Evolutionary conservation across 2,329 filamentous ascomycete genomes (phyloP).

Genomic region (Fusarium fujikuroi): DNA sequence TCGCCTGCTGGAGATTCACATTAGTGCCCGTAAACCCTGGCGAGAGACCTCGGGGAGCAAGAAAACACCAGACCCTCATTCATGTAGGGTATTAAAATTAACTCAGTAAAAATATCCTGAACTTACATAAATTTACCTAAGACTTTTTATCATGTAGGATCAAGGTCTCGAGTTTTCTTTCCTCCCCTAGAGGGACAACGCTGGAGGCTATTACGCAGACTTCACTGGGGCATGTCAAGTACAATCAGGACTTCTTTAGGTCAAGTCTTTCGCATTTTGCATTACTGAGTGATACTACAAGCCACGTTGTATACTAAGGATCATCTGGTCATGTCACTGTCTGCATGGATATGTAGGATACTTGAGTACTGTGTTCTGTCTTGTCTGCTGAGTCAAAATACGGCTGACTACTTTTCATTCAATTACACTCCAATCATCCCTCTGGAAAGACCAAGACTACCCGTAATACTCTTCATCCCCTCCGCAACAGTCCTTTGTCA

Average conservation of each 20-base stretch:
- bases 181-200: not conserved
- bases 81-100: no score
- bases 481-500: not conserved
- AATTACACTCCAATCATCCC: not conserved
- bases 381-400: not conserved
- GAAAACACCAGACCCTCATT: no score
- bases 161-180: no score
- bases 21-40: conserved; percentile 5
- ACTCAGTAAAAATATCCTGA: no score
- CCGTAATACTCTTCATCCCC: not conserved
- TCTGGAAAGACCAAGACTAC: not conserved
- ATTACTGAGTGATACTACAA: not conserved
- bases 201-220: not conserved
- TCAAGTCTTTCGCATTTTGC: no score
- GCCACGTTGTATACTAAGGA: not conserved
- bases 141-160: no score
- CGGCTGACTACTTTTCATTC: not conserved
- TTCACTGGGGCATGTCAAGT: not conserved
- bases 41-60: not conserved
- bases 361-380: not conserved
- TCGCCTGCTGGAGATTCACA: not conserved
- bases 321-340: not conserved
- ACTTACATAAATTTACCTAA: no score
- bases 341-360: not conserved
- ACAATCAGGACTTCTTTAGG: not conserved